These are phyloP conservation scores for Alternaria gaisen DNA, from an alignment of 2,329 filamentous ascomycete species.

Conservation along the genomic window DNA sequence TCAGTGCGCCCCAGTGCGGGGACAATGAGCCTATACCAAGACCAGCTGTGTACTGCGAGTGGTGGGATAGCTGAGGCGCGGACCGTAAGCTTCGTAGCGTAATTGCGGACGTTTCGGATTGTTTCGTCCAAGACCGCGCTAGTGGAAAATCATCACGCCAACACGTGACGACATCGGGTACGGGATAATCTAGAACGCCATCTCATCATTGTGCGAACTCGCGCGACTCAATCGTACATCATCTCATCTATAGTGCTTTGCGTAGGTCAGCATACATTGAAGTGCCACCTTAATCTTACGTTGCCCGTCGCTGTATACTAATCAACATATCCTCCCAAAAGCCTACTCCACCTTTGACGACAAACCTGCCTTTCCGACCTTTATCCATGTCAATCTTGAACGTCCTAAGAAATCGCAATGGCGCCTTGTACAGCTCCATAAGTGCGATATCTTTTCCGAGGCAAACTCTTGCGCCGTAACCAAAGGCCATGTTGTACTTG, in stretches of 20 bases:
- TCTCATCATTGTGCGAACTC: background rate
- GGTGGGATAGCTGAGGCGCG: constrained; percentile 25
- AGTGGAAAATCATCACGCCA: constrained; percentile 24
- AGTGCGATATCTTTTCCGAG: constrained; percentile 61
- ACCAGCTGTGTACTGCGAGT: constrained; percentile 20
- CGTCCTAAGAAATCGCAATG: constrained; percentile 52
- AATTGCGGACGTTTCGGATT: constrained; percentile 36
- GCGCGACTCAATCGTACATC: background rate
- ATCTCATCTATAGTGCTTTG: background rate
- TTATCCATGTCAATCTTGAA: constrained; percentile 47
- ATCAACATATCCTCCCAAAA: constrained; percentile 56
- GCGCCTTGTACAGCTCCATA: constrained; percentile 63
- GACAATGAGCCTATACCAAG: constrained; percentile 20
- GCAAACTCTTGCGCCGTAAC: constrained; percentile 60
- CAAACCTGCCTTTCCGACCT: constrained; percentile 46
- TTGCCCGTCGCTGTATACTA: constrained; percentile 34
- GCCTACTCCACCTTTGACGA: constrained; percentile 55
- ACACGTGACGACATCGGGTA: constrained; percentile 16
- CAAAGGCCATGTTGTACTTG: constrained; percentile 61
- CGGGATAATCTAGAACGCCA: constrained; percentile 6
- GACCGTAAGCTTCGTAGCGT: constrained; percentile 27
- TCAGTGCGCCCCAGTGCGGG: constrained; percentile 27
- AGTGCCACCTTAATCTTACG: background rate
- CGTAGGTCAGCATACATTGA: background rate
- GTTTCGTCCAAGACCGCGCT: constrained; percentile 36